Evolutionary conservation across 2,329 filamentous ascomycete genomes (phyloP), one percentile per base, ranked within the genome.

Genomic region (Sclerotinia subarctica): DNA sequence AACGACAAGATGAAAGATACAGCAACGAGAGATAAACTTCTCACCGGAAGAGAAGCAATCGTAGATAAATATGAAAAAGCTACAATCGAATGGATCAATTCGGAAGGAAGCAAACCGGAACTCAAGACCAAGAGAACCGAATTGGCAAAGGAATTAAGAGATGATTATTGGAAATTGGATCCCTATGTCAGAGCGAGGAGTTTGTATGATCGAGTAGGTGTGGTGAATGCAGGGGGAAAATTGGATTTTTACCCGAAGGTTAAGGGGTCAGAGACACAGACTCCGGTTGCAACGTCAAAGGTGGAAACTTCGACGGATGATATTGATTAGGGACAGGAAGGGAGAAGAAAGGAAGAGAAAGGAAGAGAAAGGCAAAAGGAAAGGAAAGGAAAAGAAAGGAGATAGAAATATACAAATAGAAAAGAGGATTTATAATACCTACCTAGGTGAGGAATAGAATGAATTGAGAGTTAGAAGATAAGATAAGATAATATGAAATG

Each of bases 141-240:
- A 3, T 75, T 95, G 38, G 89, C 91, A 2, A 83, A 83, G 63
- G 80, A 85, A 70, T 77, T 98, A 73, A 84, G 84, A 70, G 83
- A 85, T 59, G 91, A 91, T 73, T 99, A 98, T 81, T 99, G 95
- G 94, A 84, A 85, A 51, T 79, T 97, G 64, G 95, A 99, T 80
- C 93, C 93, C 0, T 96, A 94, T 78, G 78, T 98, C 42, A 84
- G 95, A 51, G 92, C 94, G 17, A 85, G 90, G 75, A 91, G 89
- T n/a, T 80, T 92, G 70, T 97, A 97, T 74, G 95, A 99, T 78
- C 86, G 95, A 69, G 85, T 84, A 17, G 92, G 93, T 0, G 81
- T 95, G 69, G 83, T 98, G 57, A 81, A 86, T 69, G 80, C 83
- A 0, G 87, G 83, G 15, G 94, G 93, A 1, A 84, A 84, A 75